Conservation (phyloP, 2,329 filamentous ascomycete genomes). For the Botrytis tulipae region DNA sequence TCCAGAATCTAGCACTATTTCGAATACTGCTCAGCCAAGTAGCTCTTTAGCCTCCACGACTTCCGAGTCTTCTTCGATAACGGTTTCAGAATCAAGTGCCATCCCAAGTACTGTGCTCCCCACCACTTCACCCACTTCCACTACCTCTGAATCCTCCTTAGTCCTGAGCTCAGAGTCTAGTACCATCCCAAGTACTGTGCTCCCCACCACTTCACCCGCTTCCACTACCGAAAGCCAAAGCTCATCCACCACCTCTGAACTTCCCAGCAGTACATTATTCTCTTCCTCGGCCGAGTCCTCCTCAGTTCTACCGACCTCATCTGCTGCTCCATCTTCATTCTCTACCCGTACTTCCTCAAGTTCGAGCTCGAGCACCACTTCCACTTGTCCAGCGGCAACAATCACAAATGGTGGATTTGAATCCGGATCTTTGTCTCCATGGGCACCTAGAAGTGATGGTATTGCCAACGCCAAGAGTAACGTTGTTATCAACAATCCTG, state of each 20-base stretch:
- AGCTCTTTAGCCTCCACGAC: not conserved
- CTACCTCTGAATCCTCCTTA: not conserved
- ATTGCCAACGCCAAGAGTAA: conserved; percentile 9
- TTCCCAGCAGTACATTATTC: conserved; percentile 3
- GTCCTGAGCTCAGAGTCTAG: not conserved
- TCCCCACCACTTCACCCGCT: not conserved
- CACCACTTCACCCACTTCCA: not conserved
- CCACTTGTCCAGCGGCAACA: conserved; percentile 10
- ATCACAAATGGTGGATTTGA: conserved; percentile 20
- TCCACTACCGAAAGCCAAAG: not conserved
- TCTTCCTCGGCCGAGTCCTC: conserved; percentile 1
- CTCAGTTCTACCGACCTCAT: not conserved
- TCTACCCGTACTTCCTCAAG: conserved; percentile 3
- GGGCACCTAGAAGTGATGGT: conserved; percentile 9
- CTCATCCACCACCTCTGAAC: not conserved
- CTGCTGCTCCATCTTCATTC: not conserved
- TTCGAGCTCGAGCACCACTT: conserved; percentile 6
- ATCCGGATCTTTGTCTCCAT: conserved; percentile 5
- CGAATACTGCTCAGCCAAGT: not conserved
- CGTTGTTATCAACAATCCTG: conserved; percentile 10
- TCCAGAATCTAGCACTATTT: not conserved
- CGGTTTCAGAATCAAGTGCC: not conserved
- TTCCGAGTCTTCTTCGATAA: not conserved
- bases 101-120: not conserved
- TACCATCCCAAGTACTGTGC: not conserved